Conservation (phyloP, 2,329 filamentous ascomycete genomes). For the Elsinoe arachidis region DNA sequence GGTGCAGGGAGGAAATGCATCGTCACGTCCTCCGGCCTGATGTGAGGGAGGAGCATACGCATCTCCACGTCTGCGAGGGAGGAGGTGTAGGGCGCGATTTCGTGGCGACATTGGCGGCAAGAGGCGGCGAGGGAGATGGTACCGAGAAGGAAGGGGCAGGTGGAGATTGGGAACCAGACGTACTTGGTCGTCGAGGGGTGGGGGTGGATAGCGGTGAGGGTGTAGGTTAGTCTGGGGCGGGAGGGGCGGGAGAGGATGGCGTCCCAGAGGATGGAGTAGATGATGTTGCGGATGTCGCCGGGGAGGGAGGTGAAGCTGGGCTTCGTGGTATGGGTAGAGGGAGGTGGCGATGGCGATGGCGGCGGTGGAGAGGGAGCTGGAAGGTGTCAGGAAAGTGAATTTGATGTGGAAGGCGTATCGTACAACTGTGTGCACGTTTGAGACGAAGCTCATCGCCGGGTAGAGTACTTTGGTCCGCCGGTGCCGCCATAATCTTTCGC, state of each 20-base stretch:
- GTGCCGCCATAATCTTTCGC: too few relatives aligned
- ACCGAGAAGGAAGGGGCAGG: not conserved
- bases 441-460: too few relatives aligned
- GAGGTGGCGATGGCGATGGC: not conserved
- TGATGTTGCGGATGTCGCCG: slow-evolving; percentile 2
- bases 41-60: not conserved
- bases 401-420: too few relatives aligned
- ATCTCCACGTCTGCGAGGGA: not conserved
- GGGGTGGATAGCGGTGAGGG: not conserved
- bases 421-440: too few relatives aligned
- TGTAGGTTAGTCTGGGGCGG: not conserved
- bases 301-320: not conserved
- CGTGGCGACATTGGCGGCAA: not conserved
- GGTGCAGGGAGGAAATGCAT: not conserved
- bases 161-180: not conserved
- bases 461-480: too few relatives aligned
- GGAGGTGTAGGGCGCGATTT: not conserved
- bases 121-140: not conserved
- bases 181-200: not conserved
- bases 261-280: not conserved
- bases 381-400: too few relatives aligned
- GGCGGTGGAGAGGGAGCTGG: too few relatives aligned
- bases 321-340: not conserved
- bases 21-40: not conserved
- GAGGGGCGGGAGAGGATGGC: not conserved